A percentile compares a stretch with the other conserved stretches of the same genome.
Conservation (phyloP, 1,139 yeast species). For the Hyphopichia burtonii region DNA sequence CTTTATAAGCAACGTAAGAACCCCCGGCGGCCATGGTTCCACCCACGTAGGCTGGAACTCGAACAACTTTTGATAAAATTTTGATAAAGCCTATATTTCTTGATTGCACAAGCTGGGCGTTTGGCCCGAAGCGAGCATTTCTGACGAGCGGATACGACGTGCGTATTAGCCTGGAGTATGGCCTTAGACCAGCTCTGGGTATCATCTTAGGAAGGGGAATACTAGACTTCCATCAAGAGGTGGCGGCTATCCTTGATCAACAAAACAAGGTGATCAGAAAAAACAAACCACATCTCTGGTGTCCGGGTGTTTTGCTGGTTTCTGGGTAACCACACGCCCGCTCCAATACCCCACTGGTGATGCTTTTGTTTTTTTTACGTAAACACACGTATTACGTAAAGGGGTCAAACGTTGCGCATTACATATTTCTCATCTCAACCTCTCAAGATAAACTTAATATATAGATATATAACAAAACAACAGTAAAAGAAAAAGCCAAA, state of each 20-base stretch:
- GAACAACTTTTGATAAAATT: slow-evolving; percentile 41
- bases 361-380: too few relatives aligned
- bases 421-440: background rate
- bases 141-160: background rate
- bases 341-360: too few relatives aligned
- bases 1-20: slow-evolving; percentile 85
- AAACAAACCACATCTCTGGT: too few relatives aligned
- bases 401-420: too few relatives aligned
- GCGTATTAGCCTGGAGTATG: background rate
- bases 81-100: slow-evolving; percentile 51
- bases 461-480: background rate
- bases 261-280: too few relatives aligned
- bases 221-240: too few relatives aligned
- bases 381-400: too few relatives aligned
- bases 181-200: background rate
- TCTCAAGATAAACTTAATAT: background rate
- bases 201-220: too few relatives aligned
- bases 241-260: too few relatives aligned
- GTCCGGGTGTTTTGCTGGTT: background rate
- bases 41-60: slow-evolving; percentile 78
- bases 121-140: background rate
- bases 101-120: background rate
- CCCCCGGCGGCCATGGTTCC: slow-evolving; percentile 95
- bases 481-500: background rate
- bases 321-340: too few relatives aligned